phyloP scores from a whole-genome alignment of 2,329 filamentous ascomycete genomes.

The Xylaria sp. region DNA sequence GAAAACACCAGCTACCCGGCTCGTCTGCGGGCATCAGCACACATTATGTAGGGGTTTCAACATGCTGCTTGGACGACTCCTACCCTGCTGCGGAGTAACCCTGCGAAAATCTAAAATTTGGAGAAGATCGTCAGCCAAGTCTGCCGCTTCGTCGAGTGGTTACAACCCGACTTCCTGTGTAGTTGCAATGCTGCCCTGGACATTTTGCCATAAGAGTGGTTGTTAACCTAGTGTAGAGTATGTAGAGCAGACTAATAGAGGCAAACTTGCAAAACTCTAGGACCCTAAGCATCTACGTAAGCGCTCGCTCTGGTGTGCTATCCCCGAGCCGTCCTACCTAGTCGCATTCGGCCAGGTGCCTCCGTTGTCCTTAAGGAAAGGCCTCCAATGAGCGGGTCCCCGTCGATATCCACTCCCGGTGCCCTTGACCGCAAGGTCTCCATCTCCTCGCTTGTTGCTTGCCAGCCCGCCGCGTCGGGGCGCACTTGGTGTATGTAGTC shows the following conservation, averaged over 20 bases:
- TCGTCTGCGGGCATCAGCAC: background rate
- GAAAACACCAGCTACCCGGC: constrained; percentile 18
- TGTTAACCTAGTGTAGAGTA: background rate
- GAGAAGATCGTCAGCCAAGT: constrained; percentile 13
- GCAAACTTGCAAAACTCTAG: background rate
- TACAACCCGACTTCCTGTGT: background rate
- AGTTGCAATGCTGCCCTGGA: background rate
- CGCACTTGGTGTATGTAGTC: background rate
- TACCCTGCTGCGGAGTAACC: constrained; percentile 35
- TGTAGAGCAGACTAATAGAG: background rate
- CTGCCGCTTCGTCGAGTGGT: constrained; percentile 8
- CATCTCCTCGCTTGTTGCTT: background rate
- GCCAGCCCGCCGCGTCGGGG: constrained; percentile 12
- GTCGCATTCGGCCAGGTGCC: constrained; percentile 32
- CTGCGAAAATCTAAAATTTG: constrained; percentile 30
- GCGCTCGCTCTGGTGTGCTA: constrained; percentile 9
- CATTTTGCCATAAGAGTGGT: constrained; percentile 1
- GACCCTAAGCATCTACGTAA: constrained; percentile 1
- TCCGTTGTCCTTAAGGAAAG: constrained; percentile 36
- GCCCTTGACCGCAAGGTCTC: constrained; percentile 15
- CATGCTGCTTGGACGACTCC: constrained; percentile 11
- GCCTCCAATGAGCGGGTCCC: constrained; percentile 32
- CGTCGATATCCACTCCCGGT: constrained; percentile 20
- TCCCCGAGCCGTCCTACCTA: constrained; percentile 22
- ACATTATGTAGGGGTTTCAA: constrained; percentile 18